phyloP scores from a whole-genome alignment of 768 basidiomycete species.

The Agaricus blazei region DNA sequence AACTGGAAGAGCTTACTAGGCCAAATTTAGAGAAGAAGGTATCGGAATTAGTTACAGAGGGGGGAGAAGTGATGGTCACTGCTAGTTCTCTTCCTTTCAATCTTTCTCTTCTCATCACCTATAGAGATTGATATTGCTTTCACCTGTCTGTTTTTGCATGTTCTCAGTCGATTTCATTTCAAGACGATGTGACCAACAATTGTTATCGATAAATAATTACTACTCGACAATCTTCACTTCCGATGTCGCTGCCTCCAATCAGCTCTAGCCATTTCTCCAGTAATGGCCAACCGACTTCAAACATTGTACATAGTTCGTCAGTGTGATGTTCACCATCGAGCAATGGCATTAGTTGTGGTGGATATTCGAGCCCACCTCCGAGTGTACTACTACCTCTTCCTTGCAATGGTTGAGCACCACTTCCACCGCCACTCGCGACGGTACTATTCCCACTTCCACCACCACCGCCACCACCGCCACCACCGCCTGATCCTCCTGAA shows the following conservation, averaged over 20 bases:
- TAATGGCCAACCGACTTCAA: slow-evolving; percentile 80
- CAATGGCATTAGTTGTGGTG: slow-evolving; percentile 50
- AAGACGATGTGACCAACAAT: not conserved
- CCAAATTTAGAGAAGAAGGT: slow-evolving; percentile 87
- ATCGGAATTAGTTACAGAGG: slow-evolving; percentile 70
- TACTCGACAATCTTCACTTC: slow-evolving; percentile 69
- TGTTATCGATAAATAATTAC: slow-evolving; percentile 68
- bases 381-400: not conserved
- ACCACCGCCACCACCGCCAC: slow-evolving; percentile 4
- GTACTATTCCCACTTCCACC: not conserved
- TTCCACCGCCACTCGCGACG: slow-evolving; percentile 10
- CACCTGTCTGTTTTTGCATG: too few relatives aligned
- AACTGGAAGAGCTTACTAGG: slow-evolving; percentile 84
- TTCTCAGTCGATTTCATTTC: not conserved
- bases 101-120: slow-evolving; percentile 62
- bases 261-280: slow-evolving; percentile 67
- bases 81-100: slow-evolving; percentile 87
- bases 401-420: slow-evolving; percentile 13
- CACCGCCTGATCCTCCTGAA: slow-evolving; percentile 3
- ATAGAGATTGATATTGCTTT: slow-evolving; percentile 20
- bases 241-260: slow-evolving; percentile 56
- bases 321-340: slow-evolving; percentile 90
- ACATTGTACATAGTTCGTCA: slow-evolving; percentile 82
- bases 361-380: slow-evolving; percentile 27
- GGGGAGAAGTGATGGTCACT: slow-evolving; percentile 82